Base-by-base conservation (phyloP, 208 protist species). In the Crithidia bombi region DNA sequence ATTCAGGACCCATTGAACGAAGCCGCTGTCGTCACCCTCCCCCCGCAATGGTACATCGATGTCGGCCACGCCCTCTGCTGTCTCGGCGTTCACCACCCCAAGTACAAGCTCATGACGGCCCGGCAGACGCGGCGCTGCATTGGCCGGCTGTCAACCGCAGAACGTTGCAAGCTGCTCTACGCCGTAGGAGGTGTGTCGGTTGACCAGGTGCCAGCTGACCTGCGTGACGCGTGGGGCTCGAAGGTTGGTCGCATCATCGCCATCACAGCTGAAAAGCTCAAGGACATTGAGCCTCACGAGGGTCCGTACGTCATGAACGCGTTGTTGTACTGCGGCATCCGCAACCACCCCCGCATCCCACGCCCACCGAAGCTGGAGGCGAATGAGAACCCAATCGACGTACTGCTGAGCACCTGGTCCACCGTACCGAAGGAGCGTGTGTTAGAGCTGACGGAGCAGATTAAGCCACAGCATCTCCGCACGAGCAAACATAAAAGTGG, bases 81-180 rank as follows among this genome's bases (percentile, higher is more conserved):
- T 65, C 78, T 97, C 30, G 78, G 69, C 62, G 83, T 95, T 32
- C 56, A 73, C 38, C 79, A 91, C 65, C 68, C 76, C 68, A 97
- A 97, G 78, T 97, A 85, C 73, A 87, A 81, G 44, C 76, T 97
- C 28, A 85, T 89, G 77, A 83, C 79, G 56, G 81, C 90, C 10
- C 86, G 89, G 23, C 79, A 85, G 33, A 71, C 83, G 12, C 86
- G 85, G 14, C 75, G 82, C 50, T 72, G 76, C 52, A 83, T 95
- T 43, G 57, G 47, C 5, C 35, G 33, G 10, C 68, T 97, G 30
- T 77, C 86, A 1, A 91, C 85, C 4, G 54, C 59, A 17, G 77
- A 97, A 38, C 77, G 84, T 5, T 93, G 86, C 65, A 91, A 92
- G 56, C 74, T 97, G 58, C 77, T 95, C 30, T 95, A 95, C 77